Percentiles rank a stretch among this genome's conserved stretches.
phyloP scores from a whole-genome alignment of 2,329 filamentous ascomycete genomes.

The Beauveria pseudobassiana region DNA sequence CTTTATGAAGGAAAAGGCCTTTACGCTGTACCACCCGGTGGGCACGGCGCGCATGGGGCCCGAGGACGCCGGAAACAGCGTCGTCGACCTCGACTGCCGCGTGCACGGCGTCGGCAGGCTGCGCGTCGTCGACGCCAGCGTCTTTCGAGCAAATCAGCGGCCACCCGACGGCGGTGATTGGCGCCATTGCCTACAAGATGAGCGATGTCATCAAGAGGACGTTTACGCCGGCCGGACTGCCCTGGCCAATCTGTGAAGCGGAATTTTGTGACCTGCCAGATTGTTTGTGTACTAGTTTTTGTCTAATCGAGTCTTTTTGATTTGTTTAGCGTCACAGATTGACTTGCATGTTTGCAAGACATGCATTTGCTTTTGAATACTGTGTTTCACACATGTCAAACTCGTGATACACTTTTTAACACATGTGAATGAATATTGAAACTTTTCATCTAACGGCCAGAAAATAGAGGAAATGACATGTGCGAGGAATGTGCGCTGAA shows the following conservation, averaged over 20 bases:
- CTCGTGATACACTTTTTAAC: neutral
- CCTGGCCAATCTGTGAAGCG: conserved; percentile 2
- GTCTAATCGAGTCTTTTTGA: neutral
- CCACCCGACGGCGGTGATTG: conserved; percentile 17
- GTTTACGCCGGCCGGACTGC: neutral
- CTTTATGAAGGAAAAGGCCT: conserved; percentile 14
- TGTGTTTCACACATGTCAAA: neutral
- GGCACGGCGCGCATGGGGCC: conserved; percentile 17
- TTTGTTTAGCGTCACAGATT: neutral
- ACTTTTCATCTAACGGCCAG: neutral
- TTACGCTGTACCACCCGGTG: conserved; percentile 16
- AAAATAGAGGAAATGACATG: neutral
- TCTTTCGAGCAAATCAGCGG: conserved; percentile 31
- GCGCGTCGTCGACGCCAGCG: conserved; percentile 50
- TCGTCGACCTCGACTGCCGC: conserved; percentile 43
- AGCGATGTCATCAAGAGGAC: conserved; percentile 14
- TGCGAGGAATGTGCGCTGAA: neutral
- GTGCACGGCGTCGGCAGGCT: conserved; percentile 45
- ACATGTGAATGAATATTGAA: neutral
- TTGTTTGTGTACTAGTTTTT: neutral
- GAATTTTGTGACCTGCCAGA: too few species aligned
- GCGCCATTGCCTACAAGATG: conserved; percentile 16
- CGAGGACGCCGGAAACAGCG: conserved; percentile 9
- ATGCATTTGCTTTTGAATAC: neutral
- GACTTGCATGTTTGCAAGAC: neutral